Conservation (phyloP, 768 basidiomycete genomes). For the Rhodotorula graminis region DNA sequence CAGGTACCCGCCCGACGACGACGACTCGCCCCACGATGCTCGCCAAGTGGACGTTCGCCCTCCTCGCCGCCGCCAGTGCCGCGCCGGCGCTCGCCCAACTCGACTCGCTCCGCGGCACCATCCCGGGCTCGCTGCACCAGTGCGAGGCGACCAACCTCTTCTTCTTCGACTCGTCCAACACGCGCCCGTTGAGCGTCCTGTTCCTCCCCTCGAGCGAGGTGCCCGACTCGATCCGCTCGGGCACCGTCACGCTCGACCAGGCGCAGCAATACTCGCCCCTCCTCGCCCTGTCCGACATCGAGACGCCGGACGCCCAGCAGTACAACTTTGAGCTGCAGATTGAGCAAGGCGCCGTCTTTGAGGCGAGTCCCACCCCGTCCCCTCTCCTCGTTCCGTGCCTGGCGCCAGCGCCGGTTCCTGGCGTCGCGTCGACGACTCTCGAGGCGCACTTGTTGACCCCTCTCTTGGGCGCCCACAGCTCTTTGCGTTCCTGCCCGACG, state of each 20-base stretch:
- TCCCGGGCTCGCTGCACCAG: conserved; percentile 16
- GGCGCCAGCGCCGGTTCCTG: too few relatives aligned
- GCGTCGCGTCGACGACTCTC: not conserved
- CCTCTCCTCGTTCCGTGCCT: too few relatives aligned
- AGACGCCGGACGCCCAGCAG: conserved; percentile 25
- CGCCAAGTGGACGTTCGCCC: not conserved
- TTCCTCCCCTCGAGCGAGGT: conserved; percentile 21
- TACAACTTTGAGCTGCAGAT: conserved; percentile 36
- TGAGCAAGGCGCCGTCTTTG: conserved; percentile 35
- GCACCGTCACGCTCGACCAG: conserved; percentile 22
- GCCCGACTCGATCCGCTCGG: conserved; percentile 16
- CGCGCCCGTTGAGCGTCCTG: conserved; percentile 27
- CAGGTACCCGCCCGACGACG: not conserved
- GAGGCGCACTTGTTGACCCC: not conserved
- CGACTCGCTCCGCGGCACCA: conserved; percentile 2
- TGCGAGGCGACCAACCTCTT: conserved; percentile 34
- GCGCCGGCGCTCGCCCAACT: conserved; percentile 7
- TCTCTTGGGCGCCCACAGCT: not conserved
- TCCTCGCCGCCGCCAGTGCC: conserved; percentile 1
- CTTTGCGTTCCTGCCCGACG: conserved; percentile 37
- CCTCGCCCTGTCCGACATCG: conserved; percentile 24
- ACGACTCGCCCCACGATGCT: conserved; percentile 2
- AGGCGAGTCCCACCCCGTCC: conserved; percentile 28
- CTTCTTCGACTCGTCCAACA: conserved; percentile 38
- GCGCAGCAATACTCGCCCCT: conserved; percentile 30